Evolutionary conservation across 441 rosid genomes (phyloP).

Genomic region (Pelargonium cotyledonis): DNA sequence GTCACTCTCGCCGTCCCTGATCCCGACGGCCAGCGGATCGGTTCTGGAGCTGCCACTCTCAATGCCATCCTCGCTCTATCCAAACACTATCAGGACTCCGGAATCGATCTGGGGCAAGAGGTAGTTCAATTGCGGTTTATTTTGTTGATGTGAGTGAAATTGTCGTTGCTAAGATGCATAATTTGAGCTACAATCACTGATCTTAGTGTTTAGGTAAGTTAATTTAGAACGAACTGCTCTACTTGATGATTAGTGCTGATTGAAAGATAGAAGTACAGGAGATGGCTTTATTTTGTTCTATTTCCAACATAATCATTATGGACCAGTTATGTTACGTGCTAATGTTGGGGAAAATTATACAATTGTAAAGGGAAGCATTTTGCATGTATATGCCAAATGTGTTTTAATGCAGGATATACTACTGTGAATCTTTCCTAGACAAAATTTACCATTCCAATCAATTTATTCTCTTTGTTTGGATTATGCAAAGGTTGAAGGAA

Average conservation of each 20-base stretch:
- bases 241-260: not conserved
- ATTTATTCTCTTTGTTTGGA: not conserved
- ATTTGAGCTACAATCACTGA: not conserved
- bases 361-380: not conserved
- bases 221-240: not conserved
- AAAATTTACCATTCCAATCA: not conserved
- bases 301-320: too few species aligned
- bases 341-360: not conserved
- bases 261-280: not conserved
- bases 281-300: not conserved
- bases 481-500: not conserved
- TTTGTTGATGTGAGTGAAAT: not conserved
- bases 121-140: constrained; percentile 18
- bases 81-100: constrained; percentile 35
- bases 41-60: constrained; percentile 94
- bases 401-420: not conserved
- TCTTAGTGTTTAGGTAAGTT: not conserved
- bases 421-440: not conserved
- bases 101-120: constrained; percentile 28
- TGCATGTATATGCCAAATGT: not conserved
- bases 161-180: not conserved
- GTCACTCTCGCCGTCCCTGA: constrained; percentile 87
- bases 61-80: constrained; percentile 75
- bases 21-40: constrained; percentile 81
- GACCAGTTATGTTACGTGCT: too few species aligned